Conservation (phyloP, 2,329 filamentous ascomycete species). For the Xylariaceae sp. region DNA sequence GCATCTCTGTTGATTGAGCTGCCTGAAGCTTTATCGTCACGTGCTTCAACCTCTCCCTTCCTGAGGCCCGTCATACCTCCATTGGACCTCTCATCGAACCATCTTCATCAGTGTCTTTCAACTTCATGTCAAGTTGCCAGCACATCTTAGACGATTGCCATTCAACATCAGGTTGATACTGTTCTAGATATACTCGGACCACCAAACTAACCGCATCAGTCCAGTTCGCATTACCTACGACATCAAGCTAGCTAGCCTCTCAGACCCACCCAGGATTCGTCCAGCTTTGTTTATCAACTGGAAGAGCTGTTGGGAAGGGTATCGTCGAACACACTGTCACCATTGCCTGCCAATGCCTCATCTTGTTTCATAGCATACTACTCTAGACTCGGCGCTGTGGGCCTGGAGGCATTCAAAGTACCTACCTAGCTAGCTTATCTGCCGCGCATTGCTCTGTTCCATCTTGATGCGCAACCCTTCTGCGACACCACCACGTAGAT, state of each 20-base stretch:
- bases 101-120: background rate
- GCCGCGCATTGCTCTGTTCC: no score
- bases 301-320: slow-evolving; percentile 4
- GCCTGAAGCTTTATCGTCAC: background rate
- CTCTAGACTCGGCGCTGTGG: background rate
- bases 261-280: no score
- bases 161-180: background rate
- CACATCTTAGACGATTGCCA: background rate
- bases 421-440: no score
- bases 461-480: background rate
- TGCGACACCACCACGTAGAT: slow-evolving; percentile 20
- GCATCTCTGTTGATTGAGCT: no score
- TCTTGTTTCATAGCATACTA: slow-evolving; percentile 4
- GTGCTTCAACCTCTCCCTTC: background rate
- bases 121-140: background rate
- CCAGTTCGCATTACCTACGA: slow-evolving; percentile 4
- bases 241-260: no score
- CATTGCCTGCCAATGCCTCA: background rate
- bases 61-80: slow-evolving; percentile 1
- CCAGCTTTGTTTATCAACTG: background rate
- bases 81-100: slow-evolving; percentile 7
- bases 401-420: no score
- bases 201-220: no score
- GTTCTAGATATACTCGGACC: slow-evolving; percentile 1
- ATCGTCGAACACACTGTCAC: slow-evolving; percentile 1